Percentiles rank a stretch among this genome's conserved stretches.
Evolutionary conservation across 495 filamentous ascomycete species (phyloP).

Genomic region (Wilcoxina mikolae): DNA sequence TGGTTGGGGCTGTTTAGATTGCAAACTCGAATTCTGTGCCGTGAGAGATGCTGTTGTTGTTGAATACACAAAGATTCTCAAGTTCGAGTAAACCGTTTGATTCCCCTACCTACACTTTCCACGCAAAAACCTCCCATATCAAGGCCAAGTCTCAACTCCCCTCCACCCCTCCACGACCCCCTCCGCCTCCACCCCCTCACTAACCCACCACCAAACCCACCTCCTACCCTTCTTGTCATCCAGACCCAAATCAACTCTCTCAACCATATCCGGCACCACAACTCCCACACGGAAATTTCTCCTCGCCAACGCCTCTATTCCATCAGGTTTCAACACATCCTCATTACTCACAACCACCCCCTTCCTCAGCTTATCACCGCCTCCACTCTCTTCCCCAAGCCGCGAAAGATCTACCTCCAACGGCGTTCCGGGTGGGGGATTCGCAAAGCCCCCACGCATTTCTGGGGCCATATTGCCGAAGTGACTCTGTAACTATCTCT

Average conservation of each 20-base stretch:
- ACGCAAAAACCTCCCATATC: no score
- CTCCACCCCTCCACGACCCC: conserved; percentile 48
- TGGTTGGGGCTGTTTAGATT: no score
- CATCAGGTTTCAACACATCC: conserved; percentile 41
- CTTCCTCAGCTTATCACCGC: conserved; percentile 38
- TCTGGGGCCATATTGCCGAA: conserved; percentile 73
- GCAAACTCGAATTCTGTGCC: no score
- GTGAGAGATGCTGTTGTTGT: no score
- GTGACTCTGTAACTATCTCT: no score
- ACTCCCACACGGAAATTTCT: conserved; percentile 74
- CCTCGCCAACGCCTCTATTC: conserved; percentile 39
- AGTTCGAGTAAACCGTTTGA: no score
- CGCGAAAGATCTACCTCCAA: conserved; percentile 28
- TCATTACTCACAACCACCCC: conserved; percentile 53
- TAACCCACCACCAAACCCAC: conserved; percentile 40
- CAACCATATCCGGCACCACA: conserved; percentile 65
- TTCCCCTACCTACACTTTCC: no score
- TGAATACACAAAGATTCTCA: no score
- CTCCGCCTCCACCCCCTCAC: conserved; percentile 24
- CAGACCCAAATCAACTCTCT: conserved; percentile 53
- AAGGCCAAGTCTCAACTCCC: conserved; percentile 72
- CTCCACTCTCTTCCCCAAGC: conserved; percentile 3
- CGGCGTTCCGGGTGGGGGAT: conserved; percentile 58
- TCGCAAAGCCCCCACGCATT: conserved; percentile 64
- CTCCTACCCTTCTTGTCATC: conserved; percentile 49